Evolutionary conservation across 768 basidiomycete genomes (phyloP).

Genomic region (Tylopilus rubrobrunneus): DNA sequence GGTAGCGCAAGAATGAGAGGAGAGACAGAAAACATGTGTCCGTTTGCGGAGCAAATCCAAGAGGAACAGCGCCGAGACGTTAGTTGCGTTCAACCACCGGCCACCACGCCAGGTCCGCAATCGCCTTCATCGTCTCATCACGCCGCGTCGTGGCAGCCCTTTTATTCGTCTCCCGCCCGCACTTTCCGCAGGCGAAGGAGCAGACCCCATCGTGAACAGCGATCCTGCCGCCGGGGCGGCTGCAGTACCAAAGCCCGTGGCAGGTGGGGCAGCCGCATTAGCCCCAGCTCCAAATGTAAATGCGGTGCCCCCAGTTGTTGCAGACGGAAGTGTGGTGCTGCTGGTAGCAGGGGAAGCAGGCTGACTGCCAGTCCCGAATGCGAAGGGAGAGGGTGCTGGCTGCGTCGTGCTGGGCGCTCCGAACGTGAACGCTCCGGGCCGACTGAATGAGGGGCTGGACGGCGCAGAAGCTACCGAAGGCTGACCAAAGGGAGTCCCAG

Average conservation of each 20-base stretch:
- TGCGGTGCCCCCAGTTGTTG: slow-evolving; percentile 25
- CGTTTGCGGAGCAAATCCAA: slow-evolving; percentile 12
- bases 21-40: slow-evolving; percentile 5
- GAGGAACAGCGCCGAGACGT: slow-evolving; percentile 3
- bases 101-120: slow-evolving; percentile 8
- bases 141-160: slow-evolving; percentile 48
- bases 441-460: slow-evolving; percentile 55
- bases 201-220: slow-evolving; percentile 61
- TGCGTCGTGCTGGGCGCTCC: slow-evolving; percentile 37
- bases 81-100: slow-evolving; percentile 7
- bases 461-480: slow-evolving; percentile 44
- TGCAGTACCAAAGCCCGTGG: slow-evolving; percentile 39
- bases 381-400: slow-evolving; percentile 35
- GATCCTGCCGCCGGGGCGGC: slow-evolving; percentile 29
- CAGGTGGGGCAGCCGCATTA: slow-evolving; percentile 34
- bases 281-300: slow-evolving; percentile 38
- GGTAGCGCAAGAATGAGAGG: slow-evolving; percentile 19
- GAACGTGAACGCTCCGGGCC: slow-evolving; percentile 45
- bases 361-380: slow-evolving; percentile 50
- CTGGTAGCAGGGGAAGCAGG: slow-evolving; percentile 55
- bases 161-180: slow-evolving; percentile 44
- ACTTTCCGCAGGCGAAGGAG: slow-evolving; percentile 39
- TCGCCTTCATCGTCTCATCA: slow-evolving; percentile 22
- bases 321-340: slow-evolving; percentile 29
- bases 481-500: slow-evolving; percentile 41